These are phyloP conservation scores for Hypomontagnella submonticulosa DNA, from an alignment of 495 filamentous ascomycete species.

Conservation along the genomic window DNA sequence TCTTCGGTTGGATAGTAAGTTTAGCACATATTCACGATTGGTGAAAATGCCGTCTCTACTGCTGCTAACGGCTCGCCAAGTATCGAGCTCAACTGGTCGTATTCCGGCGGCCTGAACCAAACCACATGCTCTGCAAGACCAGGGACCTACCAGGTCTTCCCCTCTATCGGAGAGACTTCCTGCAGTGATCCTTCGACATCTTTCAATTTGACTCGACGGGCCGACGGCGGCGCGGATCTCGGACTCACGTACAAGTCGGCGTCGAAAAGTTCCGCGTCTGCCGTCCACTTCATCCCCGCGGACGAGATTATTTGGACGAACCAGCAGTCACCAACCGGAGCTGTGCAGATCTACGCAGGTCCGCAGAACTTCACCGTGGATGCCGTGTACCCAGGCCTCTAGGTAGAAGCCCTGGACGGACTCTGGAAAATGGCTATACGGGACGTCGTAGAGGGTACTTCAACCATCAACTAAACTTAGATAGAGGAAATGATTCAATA, in stretches of 20 bases:
- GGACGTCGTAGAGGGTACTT: no score
- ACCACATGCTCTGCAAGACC: conserved; percentile 22
- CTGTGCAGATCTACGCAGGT: conserved; percentile 48
- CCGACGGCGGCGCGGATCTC: conserved; percentile 23
- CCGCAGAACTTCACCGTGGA: conserved; percentile 46
- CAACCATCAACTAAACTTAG: no score
- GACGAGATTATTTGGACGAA: conserved; percentile 29
- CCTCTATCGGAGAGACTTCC: conserved; percentile 22
- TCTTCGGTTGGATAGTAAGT: conserved; percentile 37
- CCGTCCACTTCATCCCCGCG: conserved; percentile 19
- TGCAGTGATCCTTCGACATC: conserved; percentile 29
- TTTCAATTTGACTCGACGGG: conserved; percentile 26
- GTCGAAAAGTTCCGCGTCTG: conserved; percentile 1
- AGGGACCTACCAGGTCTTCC: conserved; percentile 23
- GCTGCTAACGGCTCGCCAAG: conserved; percentile 21
- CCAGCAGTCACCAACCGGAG: conserved; percentile 31
- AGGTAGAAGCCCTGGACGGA: no score
- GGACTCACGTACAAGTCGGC: conserved; percentile 19
- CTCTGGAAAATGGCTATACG: no score
- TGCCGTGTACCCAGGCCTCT: neutral
- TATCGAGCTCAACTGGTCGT: conserved; percentile 26
- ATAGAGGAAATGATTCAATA: no score
- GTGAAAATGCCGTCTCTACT: neutral
- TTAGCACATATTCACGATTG: neutral
- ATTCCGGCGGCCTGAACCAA: conserved; percentile 4